These are phyloP conservation scores for Ligustrum vulgare DNA, from an alignment of 257 asterid species.

Conservation along the genomic window DNA sequence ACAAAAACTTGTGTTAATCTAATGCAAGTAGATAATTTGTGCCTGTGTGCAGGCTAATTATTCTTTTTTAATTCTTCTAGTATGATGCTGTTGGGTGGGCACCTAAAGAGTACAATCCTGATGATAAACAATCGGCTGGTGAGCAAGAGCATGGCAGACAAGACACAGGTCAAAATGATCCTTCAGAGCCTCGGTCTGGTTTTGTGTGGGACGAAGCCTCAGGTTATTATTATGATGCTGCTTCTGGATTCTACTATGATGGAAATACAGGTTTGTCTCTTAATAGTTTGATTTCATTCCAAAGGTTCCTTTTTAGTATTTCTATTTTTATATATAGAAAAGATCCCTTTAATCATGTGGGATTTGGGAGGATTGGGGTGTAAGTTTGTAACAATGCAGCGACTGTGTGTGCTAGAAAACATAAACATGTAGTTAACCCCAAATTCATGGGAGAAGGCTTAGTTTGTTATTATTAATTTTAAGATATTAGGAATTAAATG, in stretches of 20 bases:
- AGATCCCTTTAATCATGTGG: background rate
- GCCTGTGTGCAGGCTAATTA: background rate
- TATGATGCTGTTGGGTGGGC: constrained; percentile 99
- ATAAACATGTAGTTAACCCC: background rate
- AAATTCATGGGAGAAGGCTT: background rate
- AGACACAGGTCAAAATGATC: constrained; percentile 47
- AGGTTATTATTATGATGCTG: constrained; percentile 93
- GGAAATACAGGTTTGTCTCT: constrained; percentile 77
- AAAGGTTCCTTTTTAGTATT: background rate
- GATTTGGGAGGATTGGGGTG: background rate
- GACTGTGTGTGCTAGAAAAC: background rate
- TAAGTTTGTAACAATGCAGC: background rate
- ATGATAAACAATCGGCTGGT: constrained; percentile 60
- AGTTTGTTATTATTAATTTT: too few species aligned
- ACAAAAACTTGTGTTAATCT: constrained; percentile 10
- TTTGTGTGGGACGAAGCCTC: constrained; percentile 99
- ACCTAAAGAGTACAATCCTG: constrained; percentile 94
- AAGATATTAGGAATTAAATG: too few species aligned
- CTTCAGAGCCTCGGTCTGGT: constrained; percentile 84
- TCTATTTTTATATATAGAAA: background rate
- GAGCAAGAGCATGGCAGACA: constrained; percentile 62
- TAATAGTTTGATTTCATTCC: constrained; percentile 8
- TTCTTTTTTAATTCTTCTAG: constrained; percentile 42
- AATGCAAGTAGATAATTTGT: constrained; percentile 14
- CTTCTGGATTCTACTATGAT: constrained; percentile 97